Base-by-base conservation (phyloP, 306 rosid species). In the Albizia julibrissin region DNA sequence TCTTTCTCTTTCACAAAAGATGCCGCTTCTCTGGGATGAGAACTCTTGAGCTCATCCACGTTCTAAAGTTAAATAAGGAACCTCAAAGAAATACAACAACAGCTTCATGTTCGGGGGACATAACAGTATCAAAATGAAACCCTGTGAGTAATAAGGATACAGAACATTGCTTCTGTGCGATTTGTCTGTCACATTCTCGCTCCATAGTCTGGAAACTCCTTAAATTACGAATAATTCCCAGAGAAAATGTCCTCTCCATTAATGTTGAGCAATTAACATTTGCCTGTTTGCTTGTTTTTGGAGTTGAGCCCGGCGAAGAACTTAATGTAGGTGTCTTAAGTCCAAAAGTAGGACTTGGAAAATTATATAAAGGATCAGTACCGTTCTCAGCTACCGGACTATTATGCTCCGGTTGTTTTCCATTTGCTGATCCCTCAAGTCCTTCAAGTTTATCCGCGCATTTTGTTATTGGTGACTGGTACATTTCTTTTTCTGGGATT, bases 61-160 rank as follows among this genome's bases (percentile, higher is more conserved):
- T 77, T 89, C 98, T 95, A 90, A 86, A 87, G 82, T 87, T 74
- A 84, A 86, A 70, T 87, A 93, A 92, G 91, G 92, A 90, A 88
- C 77, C 10, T 69, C 85, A 81, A 87, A 75, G 79, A 86, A 47
- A 74, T 54, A 83, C 47, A 26, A 78, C 31, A 33, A 56, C 81
- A 69, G 86, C 54, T 79, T 82, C 66, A 21, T 76, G 34, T 81
- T 74, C 54, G 16, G 65, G 79, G 71, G 64, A 66, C 80, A 59
- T 31, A 74, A 79, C 82, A 19, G 29, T 82, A 73, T 76, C 72
- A 72, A 71, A 82, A 56, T 68, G 70, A 78, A 44, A 85, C 81
- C 37, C 49, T 34, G 54, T 75, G 27, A 74, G 80, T 62, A 79
- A 85, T 49, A 87, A 85, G 98, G 97, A 92, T 95, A 93, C 98